Evolutionary conservation across 805 yeast genomes (phyloP), one percentile per base, ranked within the genome.

Genomic region (Metschnikowia shivogae): DNA sequence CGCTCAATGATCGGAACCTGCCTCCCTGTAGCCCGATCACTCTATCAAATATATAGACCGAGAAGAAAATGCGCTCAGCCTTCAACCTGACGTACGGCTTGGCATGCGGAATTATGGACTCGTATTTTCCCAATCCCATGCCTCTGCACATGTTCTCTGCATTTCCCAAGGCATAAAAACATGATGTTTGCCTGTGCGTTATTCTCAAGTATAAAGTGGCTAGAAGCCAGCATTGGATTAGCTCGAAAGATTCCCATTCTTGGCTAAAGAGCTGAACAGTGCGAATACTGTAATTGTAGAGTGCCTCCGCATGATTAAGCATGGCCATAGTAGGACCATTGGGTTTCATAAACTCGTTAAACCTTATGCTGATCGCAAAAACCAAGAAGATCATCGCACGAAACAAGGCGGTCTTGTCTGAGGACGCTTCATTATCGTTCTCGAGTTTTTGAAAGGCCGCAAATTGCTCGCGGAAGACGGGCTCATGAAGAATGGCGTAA

Each of bases 21-120:
- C 84, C 86, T 32, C 71, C 67, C 46, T 78, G 84, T 34, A 79
- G 61, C 5, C 77, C 78, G 47, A 78, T 58, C 12, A 79, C 47
- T 47, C 80, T 66, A 53, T 81, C 87, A 63, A 77, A 64, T 1
- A 77, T 69, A 52, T 73, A 81, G 5, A 75, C 76, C 17, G 72
- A 50, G 80, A 82, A 80, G 55, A 77, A 81, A 1, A 80, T 70
- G 39, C 84, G 64, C 52, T 65, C 65, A 1, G 78, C 72, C 54
- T 80, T 80, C 10, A 69, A 46, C 14, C 53, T 56, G 49, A 78
- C 82, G 55, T 70, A 70, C 4, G 64, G 57, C 6, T 69, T 58
- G 13, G 44, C 35, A 7, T 34, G 27, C 50, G 68, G 39, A 36
- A 50, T 42, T 19, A 58, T 33, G n/a, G 49, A 41, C 24, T 50